Base-by-base conservation (phyloP, 257 asterid genomes). In the Henckelia pumila region DNA sequence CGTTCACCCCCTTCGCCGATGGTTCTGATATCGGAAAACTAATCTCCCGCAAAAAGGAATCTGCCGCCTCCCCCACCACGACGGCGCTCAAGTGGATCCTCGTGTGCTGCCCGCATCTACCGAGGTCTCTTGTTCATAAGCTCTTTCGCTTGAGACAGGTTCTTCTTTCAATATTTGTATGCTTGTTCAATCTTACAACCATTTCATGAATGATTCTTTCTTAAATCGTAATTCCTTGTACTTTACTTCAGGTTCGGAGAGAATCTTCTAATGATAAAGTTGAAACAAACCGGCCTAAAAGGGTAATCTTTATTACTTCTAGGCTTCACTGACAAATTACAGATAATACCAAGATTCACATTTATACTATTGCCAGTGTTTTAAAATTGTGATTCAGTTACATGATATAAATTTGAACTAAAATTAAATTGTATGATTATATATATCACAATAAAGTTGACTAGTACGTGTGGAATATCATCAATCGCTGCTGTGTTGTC, bases 91-190 rank as follows among this genome's bases (percentile, higher is more conserved):
- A 91, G 71, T 94, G 97, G 97, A 83, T 88, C 52, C 83, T 70
- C 0, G 83, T 81, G 59, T 94, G 93, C 85, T 88, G 88, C 80
- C 99, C 99, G 44, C 81, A 91, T 70, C 79, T 91, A 61, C 97
- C 96, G 35, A 82, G 85, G 80, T 75, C 84, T 64, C 89, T 91
- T n/a, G 93, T 94, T 17, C 97, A 91, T 75, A 91, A 94, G 73
- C 95, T 94, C 70, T 91, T 94, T 63, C 95, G 97, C 59, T 70
- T 85, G 56, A 85, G 95, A 86, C 94, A 82, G 96, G 97, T 94
- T 14, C 52, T 56, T 22, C 53, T 59, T n/a, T 26, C 49, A 16
- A 59, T 33, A 25, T 35, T 59, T n/a, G 47, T 49, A 13, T 55
- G 52, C 24, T 73, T 30, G 22, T 24, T 61, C 40, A 52, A 35